These are phyloP conservation scores for Globisporangium rhizosaccharum DNA, from an alignment of 352 stramenopile genomes.

Conservation along the genomic window DNA sequence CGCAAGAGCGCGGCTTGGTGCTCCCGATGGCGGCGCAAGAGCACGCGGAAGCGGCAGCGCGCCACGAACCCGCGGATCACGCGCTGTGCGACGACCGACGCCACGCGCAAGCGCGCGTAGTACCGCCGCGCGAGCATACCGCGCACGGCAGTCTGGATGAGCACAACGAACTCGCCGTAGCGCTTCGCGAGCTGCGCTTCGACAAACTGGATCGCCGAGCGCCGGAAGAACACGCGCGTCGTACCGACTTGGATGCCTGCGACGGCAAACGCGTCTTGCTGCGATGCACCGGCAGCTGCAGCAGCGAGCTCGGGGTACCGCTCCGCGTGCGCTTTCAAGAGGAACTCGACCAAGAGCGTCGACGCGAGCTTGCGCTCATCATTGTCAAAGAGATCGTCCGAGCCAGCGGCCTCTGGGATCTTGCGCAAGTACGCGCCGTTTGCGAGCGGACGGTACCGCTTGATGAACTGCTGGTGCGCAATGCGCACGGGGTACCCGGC, in stretches of 20 bases:
- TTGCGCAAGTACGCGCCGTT: slow-evolving; percentile 58
- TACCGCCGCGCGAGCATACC: slow-evolving; percentile 43
- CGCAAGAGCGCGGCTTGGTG: slow-evolving; percentile 34
- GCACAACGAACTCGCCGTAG: slow-evolving; percentile 81
- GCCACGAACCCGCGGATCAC: slow-evolving; percentile 65
- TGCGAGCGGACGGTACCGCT: slow-evolving; percentile 82
- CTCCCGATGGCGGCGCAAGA: slow-evolving; percentile 42
- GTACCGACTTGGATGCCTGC: slow-evolving; percentile 75
- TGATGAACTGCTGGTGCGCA: slow-evolving; percentile 89
- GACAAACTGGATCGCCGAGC: slow-evolving; percentile 80
- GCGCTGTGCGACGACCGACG: slow-evolving; percentile 43
- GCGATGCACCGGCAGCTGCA: slow-evolving; percentile 27
- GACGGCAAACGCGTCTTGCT: slow-evolving; percentile 35
- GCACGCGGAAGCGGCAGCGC: slow-evolving; percentile 43
- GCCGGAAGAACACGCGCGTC: slow-evolving; percentile 80
- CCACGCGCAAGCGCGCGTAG: slow-evolving; percentile 44
- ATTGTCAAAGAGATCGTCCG: slow-evolving; percentile 47
- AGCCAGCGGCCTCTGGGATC: slow-evolving; percentile 46
- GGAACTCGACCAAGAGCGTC: slow-evolving; percentile 53
- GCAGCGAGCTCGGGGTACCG: slow-evolving; percentile 48
- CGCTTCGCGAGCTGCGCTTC: slow-evolving; percentile 82
- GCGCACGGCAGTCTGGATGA: slow-evolving; percentile 73
- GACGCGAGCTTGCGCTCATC: slow-evolving; percentile 49
- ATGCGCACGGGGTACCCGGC: slow-evolving; percentile 97
- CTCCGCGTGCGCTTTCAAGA: slow-evolving; percentile 64